Evolutionary conservation across 805 yeast species (phyloP).

Genomic region (Monosporozyma aquatica): DNA sequence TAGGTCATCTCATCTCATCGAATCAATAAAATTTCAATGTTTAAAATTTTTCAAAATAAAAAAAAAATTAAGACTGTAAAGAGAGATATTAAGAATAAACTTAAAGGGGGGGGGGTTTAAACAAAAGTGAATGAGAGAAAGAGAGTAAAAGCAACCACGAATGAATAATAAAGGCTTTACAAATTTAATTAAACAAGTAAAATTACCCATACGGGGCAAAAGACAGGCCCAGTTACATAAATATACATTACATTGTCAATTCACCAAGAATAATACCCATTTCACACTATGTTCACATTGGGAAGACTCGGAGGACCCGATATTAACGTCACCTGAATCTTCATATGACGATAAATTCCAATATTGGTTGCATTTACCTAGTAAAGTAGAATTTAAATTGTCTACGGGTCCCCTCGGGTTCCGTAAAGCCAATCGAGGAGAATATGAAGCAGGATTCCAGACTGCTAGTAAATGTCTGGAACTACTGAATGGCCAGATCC

Average conservation of each 20-base stretch:
- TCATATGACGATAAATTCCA: not conserved
- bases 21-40: not conserved
- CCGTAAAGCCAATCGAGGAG: constrained; percentile 81
- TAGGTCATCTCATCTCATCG: not conserved
- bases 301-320: constrained; percentile 37
- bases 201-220: not conserved
- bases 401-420: constrained; percentile 86
- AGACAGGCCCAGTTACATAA: constrained; percentile 23
- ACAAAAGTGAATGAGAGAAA: not conserved
- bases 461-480: constrained; percentile 66
- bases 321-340: not conserved
- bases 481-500: constrained; percentile 53
- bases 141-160: not conserved
- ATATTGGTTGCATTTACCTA: constrained; percentile 36
- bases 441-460: constrained; percentile 88
- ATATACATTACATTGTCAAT: constrained; percentile 67
- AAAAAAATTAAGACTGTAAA: not conserved
- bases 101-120: not conserved
- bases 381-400: constrained; percentile 41
- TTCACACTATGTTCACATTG: constrained; percentile 64
- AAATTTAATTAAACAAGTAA: not conserved
- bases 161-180: no score
- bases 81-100: not conserved
- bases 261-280: constrained; percentile 76
- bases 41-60: not conserved